Evolutionary conservation across 805 yeast genomes (phyloP), one percentile per base, ranked within the genome.

Genomic region (Myxozyma mucilagina): DNA sequence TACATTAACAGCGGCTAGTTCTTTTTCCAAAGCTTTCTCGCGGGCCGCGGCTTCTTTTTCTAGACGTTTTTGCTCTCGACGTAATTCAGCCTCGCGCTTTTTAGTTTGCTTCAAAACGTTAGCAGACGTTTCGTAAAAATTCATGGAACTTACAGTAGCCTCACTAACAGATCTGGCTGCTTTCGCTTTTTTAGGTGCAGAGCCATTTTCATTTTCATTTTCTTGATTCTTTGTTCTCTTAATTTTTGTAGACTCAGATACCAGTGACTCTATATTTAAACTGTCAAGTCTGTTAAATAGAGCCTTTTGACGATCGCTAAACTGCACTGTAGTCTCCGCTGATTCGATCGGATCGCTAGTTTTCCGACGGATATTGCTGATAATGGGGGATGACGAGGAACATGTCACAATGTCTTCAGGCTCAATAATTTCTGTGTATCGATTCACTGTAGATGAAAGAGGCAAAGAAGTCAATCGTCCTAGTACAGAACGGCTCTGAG

Each of bases 1-100:
- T 39, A 47, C 54, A 49, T 65, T 65, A 10, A 65, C 55, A 14
- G 58, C 41, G 11, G 47, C 63, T 13, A 65, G 50, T 42, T 65
- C 65, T 31, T 59, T 54, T 5, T 47, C 53, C 13, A 56, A 32
- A 24, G 49, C 39, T 44, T 55, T 57, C 18, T 60, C 62, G 10
- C 36, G 56, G n/a, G 48, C 60, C 6, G 38, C 49, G 13, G 16
- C 48, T 43, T 61, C 67, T 38, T 64, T 64, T 44, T 39, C 55
- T 18, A 16, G 48, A 14, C 29, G 39, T 31, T 41, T 47, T 39
- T 47, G 51, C 31, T 48, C 59, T 13, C 50, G 54, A 16, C 49
- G 49, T 11, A n/a, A 38, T 41, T 56, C 55, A 5, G 54, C 45
- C 24, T 56, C 50, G 9, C 44, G 49, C 35, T 44, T 44, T 45